A percentile compares a stretch with the other conserved stretches of the same genome.
phyloP scores from a whole-genome alignment of 2,329 filamentous ascomycete species.

The Orbilia blumenaviensis region DNA sequence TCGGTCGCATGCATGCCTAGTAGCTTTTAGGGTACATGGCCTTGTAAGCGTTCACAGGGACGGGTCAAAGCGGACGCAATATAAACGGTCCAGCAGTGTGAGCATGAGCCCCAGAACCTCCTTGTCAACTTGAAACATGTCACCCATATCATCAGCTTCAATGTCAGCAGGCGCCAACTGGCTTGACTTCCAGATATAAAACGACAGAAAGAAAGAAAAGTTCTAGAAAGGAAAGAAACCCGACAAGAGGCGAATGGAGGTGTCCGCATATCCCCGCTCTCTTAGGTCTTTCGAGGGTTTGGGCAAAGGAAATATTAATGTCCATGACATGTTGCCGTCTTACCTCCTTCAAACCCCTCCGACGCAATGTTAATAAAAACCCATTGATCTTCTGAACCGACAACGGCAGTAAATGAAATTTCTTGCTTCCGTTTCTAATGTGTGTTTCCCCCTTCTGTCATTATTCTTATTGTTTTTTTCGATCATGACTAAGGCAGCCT shows the following conservation, averaged over 20 bases:
- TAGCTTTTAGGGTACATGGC: constrained; percentile 49
- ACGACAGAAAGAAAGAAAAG: constrained; percentile 11
- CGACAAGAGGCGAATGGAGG: constrained; percentile 12
- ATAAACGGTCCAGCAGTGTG: constrained; percentile 52
- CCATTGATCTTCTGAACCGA: constrained; percentile 32
- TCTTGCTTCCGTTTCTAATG: constrained; percentile 21
- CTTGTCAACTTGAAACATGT: constrained; percentile 55
- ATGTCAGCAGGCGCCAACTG: constrained; percentile 49
- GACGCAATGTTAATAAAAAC: neutral
- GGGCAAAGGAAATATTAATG: constrained; percentile 7
- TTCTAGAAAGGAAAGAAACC: constrained; percentile 20
- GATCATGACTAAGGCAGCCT: constrained; percentile 8
- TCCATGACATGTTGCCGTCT: constrained; percentile 29
- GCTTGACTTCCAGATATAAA: constrained; percentile 45
- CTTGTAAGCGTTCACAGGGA: constrained; percentile 51
- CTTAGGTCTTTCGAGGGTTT: constrained; percentile 15
- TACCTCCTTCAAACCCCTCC: constrained; percentile 21
- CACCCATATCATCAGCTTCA: constrained; percentile 54
- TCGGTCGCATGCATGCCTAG: constrained; percentile 53
- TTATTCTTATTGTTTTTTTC: constrained; percentile 30
- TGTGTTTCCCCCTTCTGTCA: too few species aligned
- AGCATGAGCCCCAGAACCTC: constrained; percentile 51
- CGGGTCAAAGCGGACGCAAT: constrained; percentile 54
- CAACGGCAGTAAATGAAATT: constrained; percentile 15
- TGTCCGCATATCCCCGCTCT: neutral